phyloP scores from a whole-genome alignment of 202 grass and related monocot species.

The Dendrocalamus latiflorus region DNA sequence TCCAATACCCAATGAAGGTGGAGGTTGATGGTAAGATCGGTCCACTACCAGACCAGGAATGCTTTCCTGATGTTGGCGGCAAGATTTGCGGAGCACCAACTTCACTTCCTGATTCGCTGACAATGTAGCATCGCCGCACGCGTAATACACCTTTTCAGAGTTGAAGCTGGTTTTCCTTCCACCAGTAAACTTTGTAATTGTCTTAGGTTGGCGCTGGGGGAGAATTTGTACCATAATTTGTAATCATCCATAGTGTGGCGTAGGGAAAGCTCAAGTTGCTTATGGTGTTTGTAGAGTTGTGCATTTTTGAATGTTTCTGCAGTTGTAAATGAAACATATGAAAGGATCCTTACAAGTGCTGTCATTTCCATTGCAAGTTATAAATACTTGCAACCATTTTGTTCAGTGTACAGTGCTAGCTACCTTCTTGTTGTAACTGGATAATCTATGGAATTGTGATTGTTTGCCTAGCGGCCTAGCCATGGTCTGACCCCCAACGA shows the following conservation, averaged over 20 bases:
- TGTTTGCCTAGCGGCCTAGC: not conserved
- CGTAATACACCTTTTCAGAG: too few relatives aligned
- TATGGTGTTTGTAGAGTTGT: not conserved
- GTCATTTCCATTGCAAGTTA: not conserved
- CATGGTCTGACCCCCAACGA: not conserved
- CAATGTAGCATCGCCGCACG: too few relatives aligned
- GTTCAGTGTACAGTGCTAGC: not conserved
- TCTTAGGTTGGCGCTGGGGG: not conserved
- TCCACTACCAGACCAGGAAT: too few relatives aligned
- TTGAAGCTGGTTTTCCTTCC: too few relatives aligned
- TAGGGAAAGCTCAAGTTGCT: conserved; percentile 10
- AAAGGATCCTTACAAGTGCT: not conserved
- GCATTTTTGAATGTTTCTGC: not conserved
- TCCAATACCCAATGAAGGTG: too few relatives aligned
- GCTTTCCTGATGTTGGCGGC: too few relatives aligned
- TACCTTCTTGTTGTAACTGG: not conserved
- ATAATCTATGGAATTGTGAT: not conserved
- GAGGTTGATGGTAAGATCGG: too few relatives aligned
- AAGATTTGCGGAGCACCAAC: too few relatives aligned
- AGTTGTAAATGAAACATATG: conserved; percentile 28
- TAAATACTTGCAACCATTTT: not conserved
- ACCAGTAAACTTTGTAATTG: too few relatives aligned
- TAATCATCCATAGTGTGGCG: conserved; percentile 4
- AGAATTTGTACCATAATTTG: not conserved
- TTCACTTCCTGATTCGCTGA: too few relatives aligned